Evolutionary conservation across 805 yeast genomes (phyloP), one percentile per base, ranked within the genome.

Genomic region (Osmozyma mogii): DNA sequence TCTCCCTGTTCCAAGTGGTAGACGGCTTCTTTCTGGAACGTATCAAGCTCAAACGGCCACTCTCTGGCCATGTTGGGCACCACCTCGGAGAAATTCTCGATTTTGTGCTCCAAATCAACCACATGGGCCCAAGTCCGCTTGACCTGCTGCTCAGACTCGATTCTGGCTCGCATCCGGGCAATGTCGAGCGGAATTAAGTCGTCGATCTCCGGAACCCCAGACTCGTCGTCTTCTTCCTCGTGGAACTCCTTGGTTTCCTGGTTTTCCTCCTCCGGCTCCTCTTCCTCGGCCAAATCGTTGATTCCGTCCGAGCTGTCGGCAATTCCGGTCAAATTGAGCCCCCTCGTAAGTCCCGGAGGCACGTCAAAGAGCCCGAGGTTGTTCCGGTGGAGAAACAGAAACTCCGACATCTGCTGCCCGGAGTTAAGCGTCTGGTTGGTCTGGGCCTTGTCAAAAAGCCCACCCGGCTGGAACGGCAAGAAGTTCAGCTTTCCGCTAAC

Each of bases 1-100:
- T 92, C 98, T 22, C 97, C 97, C 54, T 87, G 95, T 49, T 92
- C 99, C 37, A 92, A 64, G 55, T 88, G 97, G 49, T 83, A 92
- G 0, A 92, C 82, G 0, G 99, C 98, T 57, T 92, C 97, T 49
- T 92, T 87, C 52, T 92, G 99, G 58, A 92, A 92, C 19, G 82
- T 78, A 58, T 92, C 99, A 27, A 92, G 65, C 51, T 87, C 89
- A 48, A 92, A 92, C 0, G 98, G 96, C 92, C 95, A 92, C 24
- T 69, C 75, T 30, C 95, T 65, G 0, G 98, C 98, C 65, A 89
- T 89, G 37, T 83, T 77, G 0, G 98, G 97, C 5, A 92, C 85
- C 29, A 92, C 61, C 45, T 88, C 95, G 12, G 72, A 66, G 50
- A 92, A 92, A 52, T 92, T 87, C 15, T 79, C 83, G 32, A 92